Evolutionary conservation across 345 rosid species (phyloP), one percentile per base, ranked within the genome.

Genomic region (Aegle marmelos): DNA sequence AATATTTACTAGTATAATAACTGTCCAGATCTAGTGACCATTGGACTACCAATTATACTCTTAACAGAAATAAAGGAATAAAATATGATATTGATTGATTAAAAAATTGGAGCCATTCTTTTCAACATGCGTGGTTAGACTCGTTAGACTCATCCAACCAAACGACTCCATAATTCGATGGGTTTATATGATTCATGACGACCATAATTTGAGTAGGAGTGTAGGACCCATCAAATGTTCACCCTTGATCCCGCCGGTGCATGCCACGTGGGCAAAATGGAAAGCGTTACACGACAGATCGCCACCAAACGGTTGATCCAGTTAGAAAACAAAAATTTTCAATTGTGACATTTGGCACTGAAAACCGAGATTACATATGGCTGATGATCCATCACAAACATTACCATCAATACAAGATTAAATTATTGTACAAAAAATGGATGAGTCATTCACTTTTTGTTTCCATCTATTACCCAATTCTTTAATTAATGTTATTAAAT

Each of bases 271-370:
- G 39, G 7, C 25, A 50, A 4, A 37, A 22, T 39, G 9, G 34
- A 28, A 6, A 7, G 13, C 36, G 19, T 21, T 30, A 34, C 70
- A 36, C 24, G 79, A 48, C 66, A 57, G 57, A 14, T n/a, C 85
- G 57, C 74, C 21, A 30, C 7, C 81, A 54, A 33, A 27, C 17
- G 37, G 62, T 57, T 61, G 79, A 41, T 81, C 79, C 58, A 56
- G 0, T 68, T 13, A 6, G 1, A 58, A 33, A n/a, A 57, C 9
- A 8, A 2, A 19, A 7, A 33, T 31, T 7, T 33, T 73, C 17
- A 77, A 77, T 68, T 28, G 30, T 24, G 31, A 27, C 57, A 53
- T 17, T 39, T 41, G 48, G 65, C 67, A 59, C 66, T 37, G 76
- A 60, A 37, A 60, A 25, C 19, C 68, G 39, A 50, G 60, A 19